Percentiles rank a stretch among this genome's conserved stretches.
Conservation (phyloP, 169 alveolate species). For the Toxoplasma gondii region DNA sequence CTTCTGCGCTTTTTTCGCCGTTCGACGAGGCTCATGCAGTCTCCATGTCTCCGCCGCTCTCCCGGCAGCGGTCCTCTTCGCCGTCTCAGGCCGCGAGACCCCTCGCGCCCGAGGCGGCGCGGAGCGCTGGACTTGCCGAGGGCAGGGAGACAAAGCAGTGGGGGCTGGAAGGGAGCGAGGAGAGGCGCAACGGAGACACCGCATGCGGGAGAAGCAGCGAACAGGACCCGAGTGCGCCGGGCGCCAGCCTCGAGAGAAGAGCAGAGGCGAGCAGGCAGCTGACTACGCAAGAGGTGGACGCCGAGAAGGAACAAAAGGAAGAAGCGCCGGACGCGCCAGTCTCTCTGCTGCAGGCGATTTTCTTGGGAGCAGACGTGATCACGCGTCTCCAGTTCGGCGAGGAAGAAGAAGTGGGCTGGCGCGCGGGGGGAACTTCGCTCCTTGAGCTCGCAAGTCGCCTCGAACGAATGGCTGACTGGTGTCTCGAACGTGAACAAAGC, state of each 20-base stretch:
- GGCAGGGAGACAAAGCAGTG: neutral
- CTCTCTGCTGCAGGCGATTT: conserved; percentile 26
- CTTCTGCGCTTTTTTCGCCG: neutral
- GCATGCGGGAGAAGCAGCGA: neutral
- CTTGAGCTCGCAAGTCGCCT: conserved; percentile 38
- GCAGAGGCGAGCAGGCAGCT: neutral
- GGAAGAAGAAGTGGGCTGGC: conserved; percentile 52
- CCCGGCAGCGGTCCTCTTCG: neutral
- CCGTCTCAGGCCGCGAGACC: neutral
- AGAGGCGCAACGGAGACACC: neutral
- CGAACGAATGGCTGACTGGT: conserved; percentile 54
- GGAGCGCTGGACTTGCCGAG: neutral
- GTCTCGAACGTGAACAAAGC: neutral
- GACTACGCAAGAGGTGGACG: neutral
- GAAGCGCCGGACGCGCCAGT: neutral
- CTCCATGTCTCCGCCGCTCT: neutral
- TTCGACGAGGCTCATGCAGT: neutral
- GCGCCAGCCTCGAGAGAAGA: too few relatives aligned
- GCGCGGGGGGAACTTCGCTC: conserved; percentile 49
- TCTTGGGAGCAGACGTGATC: conserved; percentile 43
- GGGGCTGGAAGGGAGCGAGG: neutral
- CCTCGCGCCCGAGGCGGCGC: neutral
- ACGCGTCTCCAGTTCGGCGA: conserved; percentile 47
- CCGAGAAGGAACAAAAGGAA: neutral
- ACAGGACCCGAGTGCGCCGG: too few relatives aligned